Base-by-base conservation (phyloP, 108 stramenopile genomes). In the Nitzschia sp. region DNA sequence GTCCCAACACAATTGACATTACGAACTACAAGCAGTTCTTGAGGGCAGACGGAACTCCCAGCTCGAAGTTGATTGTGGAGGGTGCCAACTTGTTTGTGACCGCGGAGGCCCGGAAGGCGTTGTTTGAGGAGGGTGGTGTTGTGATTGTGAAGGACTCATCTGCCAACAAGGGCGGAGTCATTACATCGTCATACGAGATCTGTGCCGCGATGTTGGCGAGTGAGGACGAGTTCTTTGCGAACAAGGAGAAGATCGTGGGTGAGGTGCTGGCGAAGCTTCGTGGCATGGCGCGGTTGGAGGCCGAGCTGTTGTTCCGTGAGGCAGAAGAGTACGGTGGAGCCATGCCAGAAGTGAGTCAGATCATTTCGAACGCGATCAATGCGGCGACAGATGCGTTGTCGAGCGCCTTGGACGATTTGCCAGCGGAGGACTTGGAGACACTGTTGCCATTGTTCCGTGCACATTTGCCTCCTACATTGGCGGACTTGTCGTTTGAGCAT, bases 151-250 rank as follows among this genome's bases (percentile, higher is more conserved):
- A 99, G 74, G 98, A 99, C 80, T 95, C 94, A 15, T 96, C 95
- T 57, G 98, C 98, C 21, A 99, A 99, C 84, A 99, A 99, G 78
- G 91, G 93, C 38, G 98, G 98, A 46, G 98, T 99, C 11, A 97
- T 99, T 61, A 96, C 95, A 55, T 93, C 91, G 38, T 94, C 92
- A 44, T 97, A 93, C 71, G 98, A 99, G 72, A 96, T 97, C 55
- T 85, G 87, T 67, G 86, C 96, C 19, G 95, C 97, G 51, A 98
- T 98, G 97, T 67, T 99, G 41, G 51, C 95, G 56, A 82, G 77
- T 50, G 91, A 96, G 63, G 84, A 93, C 37, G 95, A 96, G 71
- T 99, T 99, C 81, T 83, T 84, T 50, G 84, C 89, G 34, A 80
- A 94, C 85, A 99, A 99, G 80, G 81, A 82, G 7, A 86, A 73